Evolutionary conservation across 345 rosid genomes (phyloP), one percentile per base, ranked within the genome.

Genomic region (Ceriops tagal): DNA sequence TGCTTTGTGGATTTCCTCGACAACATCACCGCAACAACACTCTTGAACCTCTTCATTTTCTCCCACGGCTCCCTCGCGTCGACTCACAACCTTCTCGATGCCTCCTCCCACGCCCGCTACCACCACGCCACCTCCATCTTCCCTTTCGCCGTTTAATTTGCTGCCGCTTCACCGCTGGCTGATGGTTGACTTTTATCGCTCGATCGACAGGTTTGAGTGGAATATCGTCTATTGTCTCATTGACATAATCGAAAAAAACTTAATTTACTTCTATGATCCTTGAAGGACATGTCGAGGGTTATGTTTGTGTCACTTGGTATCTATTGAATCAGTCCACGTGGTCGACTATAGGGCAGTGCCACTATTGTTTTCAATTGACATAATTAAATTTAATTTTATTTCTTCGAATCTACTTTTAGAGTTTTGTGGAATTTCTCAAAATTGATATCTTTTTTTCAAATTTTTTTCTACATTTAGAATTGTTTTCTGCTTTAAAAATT

Each of bases 51-150:
- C 58, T 91, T 93, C 3, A 91, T 93, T 76, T 67, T 87, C 31
- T 78, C 89, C 11, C 87, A 88, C 55, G 88, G 80, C 31, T 32
- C 89, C 1, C 84, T 91, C 46, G 87, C 88, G 87, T 88, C 96
- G 64, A 85, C 96, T 22, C 87, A 86, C 61, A 92, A 96, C 51
- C 79, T 93, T 61, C 93, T 89, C 58, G 97, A 89, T 77, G 93
- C 96, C 53, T 73, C 91, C 53, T 86, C 96, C 39, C 97, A 91
- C 83, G 86, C 80, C 35, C 90, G 91, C 61, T 78, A 89, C 28
- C 86, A 84, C 71, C 92, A 88, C 79, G 71, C 75, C 70, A 16
- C 90, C 26, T 8, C 81, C 35, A 65, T 92, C 46, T 79, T 97
- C 39, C 70, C 89, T 13, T 74, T 72, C 65, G 92, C 92, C 0